Evolutionary conservation across 2,329 filamentous ascomycete genomes (phyloP).

Genomic region (Onygenales sp.): DNA sequence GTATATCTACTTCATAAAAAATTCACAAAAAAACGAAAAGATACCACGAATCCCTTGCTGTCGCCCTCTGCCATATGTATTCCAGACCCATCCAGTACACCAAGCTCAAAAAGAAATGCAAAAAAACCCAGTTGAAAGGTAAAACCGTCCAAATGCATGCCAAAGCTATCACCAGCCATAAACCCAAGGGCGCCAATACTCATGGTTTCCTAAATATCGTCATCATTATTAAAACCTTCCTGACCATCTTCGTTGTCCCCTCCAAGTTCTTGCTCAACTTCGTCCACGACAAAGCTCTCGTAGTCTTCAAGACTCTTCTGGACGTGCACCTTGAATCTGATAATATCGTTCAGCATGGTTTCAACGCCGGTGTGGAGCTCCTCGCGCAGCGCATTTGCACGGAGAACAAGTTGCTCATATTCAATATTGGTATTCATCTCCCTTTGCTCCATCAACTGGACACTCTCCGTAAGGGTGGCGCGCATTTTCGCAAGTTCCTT

Average conservation of each 20-base stretch:
- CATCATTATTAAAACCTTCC: neutral
- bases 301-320: constrained; percentile 90
- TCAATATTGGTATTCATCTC: constrained; percentile 97
- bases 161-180: constrained; percentile 8
- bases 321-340: constrained; percentile 96
- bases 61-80: neutral
- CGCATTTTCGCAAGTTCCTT: constrained; percentile 95
- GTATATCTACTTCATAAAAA: neutral
- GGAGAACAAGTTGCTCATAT: constrained; percentile 84
- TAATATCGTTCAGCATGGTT: constrained; percentile 90
- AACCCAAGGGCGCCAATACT: neutral
- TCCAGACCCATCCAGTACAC: neutral
- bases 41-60: neutral
- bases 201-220: neutral
- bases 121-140: neutral
- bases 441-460: constrained; percentile 84
- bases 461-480: constrained; percentile 68
- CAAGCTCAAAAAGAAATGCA: neutral
- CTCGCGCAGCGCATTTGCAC: constrained; percentile 76
- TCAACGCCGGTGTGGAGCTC: constrained; percentile 97
- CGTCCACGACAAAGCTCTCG: constrained; percentile 84
- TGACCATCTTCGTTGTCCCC: constrained; percentile 21
- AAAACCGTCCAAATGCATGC: neutral
- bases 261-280: constrained; percentile 78
- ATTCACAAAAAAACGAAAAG: neutral